Conservation (phyloP, 2,329 filamentous ascomycete genomes). For the Hypomyces perniciosus region DNA sequence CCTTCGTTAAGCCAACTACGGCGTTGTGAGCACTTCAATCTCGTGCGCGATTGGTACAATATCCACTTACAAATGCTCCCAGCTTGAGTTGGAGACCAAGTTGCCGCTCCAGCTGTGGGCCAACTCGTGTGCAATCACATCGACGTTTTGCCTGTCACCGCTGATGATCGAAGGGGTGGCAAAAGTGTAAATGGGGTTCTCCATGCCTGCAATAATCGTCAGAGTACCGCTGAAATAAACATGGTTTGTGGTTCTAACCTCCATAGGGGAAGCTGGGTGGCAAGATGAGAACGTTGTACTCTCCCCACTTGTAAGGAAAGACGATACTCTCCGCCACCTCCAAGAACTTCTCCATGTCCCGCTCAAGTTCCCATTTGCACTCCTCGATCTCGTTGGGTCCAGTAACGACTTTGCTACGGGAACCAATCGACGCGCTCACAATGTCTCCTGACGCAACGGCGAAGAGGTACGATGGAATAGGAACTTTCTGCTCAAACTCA, state of each 20-base stretch:
- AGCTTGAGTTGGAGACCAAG: conserved; percentile 68
- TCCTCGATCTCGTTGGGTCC: conserved; percentile 79
- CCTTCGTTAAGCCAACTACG: conserved; percentile 65
- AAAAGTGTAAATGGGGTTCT: conserved; percentile 92
- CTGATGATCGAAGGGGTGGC: conserved; percentile 92
- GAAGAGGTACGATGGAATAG: conserved; percentile 91
- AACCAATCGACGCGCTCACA: conserved; percentile 76
- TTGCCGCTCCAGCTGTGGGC: conserved; percentile 84
- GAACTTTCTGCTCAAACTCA: conserved; percentile 81
- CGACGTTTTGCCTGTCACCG: conserved; percentile 83
- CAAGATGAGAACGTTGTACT: conserved; percentile 88
- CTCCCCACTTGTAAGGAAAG: conserved; percentile 87
- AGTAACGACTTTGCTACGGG: conserved; percentile 76
- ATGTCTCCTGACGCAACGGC: conserved; percentile 87
- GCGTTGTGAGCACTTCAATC: conserved; percentile 1
- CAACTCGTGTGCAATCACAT: conserved; percentile 88
- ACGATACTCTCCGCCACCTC: conserved; percentile 74
- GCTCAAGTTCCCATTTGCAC: conserved; percentile 87
- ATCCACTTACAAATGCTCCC: conserved; percentile 66
- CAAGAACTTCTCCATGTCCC: conserved; percentile 88
- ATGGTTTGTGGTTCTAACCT: conserved; percentile 39
- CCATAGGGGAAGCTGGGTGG: conserved; percentile 89
- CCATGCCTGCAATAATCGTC: conserved; percentile 54
- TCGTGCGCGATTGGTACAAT: too few species aligned
- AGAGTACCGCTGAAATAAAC: background rate